Base-by-base conservation (phyloP, 495 filamentous ascomycete species). In the Cenococcum geophilum region DNA sequence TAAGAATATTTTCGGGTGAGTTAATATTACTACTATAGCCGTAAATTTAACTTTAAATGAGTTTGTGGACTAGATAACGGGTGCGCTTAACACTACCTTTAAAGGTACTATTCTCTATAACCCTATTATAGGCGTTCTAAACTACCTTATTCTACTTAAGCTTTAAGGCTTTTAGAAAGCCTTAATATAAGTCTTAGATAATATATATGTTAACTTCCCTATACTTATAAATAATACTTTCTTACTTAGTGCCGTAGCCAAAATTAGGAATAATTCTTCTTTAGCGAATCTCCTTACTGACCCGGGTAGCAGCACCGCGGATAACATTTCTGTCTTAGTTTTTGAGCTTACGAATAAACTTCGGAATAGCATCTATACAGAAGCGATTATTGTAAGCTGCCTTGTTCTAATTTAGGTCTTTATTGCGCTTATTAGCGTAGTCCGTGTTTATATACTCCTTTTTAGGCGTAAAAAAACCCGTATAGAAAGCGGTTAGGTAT, bases 131-230 rank as follows among this genome's bases (percentile, higher is more conserved):
- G 88, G 86, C 5, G 77, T 95, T 18, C 81, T 76, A 58, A 71
- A 76, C 55, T 76, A 74, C 60, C 66, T 76, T 37, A 64, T 76
- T 25, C 40, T 68, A 3, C 54, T 76, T 12, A 76, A 76, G 61
- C 64, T 76, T 36, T 50, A 65, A 57, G 67, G 83, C 10, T 80
- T 97, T 62, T 78, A 97, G 70, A 84, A 86, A 65, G 93, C 87
- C 9, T 81, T 97, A 0, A 95, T 88, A 0, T 98, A 91, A 91
- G 86, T 95, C 36, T 78, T 84, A 58, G 86, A 97, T 66, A 70
- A 97, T 66, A 91, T 93, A 1, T 82, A 95, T 52, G 80, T 36
- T n/a, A n/a, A n/a, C n/a, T n/a, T n/a, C n/a, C n/a, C n/a, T n/a
- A n/a, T n/a, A n/a, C n/a, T n/a, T n/a, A n/a, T n/a, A n/a, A n/a